phyloP scores from a whole-genome alignment of 2,329 filamentous ascomycete species.

The Furcasterigmium furcatum region DNA sequence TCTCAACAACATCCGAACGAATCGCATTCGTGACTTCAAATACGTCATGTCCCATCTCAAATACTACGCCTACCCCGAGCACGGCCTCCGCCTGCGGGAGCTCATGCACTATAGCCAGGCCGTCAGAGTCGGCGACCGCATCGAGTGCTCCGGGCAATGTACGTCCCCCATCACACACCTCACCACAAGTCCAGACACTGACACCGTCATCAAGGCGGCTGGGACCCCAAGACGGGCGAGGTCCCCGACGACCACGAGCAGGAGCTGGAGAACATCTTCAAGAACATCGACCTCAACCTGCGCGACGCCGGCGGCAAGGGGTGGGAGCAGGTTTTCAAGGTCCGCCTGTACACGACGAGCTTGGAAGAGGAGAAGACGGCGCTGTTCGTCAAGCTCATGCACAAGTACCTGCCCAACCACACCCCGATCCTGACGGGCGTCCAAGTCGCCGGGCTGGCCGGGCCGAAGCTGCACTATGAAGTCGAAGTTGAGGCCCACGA shows the following conservation, averaged over 20 bases:
- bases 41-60: slow-evolving; percentile 28
- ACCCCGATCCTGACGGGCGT: slow-evolving; percentile 39
- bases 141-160: slow-evolving; percentile 32
- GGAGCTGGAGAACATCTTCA: slow-evolving; percentile 40
- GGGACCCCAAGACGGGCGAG: slow-evolving; percentile 8
- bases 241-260: slow-evolving; percentile 25
- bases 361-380: slow-evolving; percentile 25
- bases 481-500: slow-evolving; percentile 37
- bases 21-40: neutral
- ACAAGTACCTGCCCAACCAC: slow-evolving; percentile 36
- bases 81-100: slow-evolving; percentile 26
- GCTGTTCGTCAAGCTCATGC: slow-evolving; percentile 29
- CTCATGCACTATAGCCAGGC: slow-evolving; percentile 32
- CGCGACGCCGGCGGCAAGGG: slow-evolving; percentile 42
- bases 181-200: neutral
- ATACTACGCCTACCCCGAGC: slow-evolving; percentile 33
- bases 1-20: neutral
- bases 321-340: slow-evolving; percentile 40
- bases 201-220: slow-evolving; percentile 4
- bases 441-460: slow-evolving; percentile 32
- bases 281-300: slow-evolving; percentile 41
- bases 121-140: slow-evolving; percentile 32
- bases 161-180: neutral
- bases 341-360: slow-evolving; percentile 31
- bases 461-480: slow-evolving; percentile 40